These are phyloP conservation scores for Amniculicola lignicola DNA, from an alignment of 495 filamentous ascomycete genomes.

Conservation along the genomic window DNA sequence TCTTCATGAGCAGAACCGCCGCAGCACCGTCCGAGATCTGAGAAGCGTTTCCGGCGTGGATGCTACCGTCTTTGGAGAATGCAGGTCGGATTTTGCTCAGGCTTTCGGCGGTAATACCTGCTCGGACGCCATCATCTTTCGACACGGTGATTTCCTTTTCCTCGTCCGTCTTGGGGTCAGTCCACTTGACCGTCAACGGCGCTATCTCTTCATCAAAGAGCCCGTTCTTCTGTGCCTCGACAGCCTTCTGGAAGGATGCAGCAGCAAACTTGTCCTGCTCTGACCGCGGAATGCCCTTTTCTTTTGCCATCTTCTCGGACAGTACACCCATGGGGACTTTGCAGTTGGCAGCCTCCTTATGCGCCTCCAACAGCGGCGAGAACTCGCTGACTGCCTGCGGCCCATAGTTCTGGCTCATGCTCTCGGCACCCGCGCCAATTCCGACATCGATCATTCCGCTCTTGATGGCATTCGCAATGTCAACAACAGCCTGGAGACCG, in stretches of 20 bases:
- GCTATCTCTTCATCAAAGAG: slow-evolving; percentile 92
- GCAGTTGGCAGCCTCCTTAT: slow-evolving; percentile 86
- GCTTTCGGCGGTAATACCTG: slow-evolving; percentile 80
- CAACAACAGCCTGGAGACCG: slow-evolving; percentile 84
- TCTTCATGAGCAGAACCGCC: slow-evolving; percentile 93
- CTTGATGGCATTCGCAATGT: slow-evolving; percentile 87
- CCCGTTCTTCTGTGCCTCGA: slow-evolving; percentile 78
- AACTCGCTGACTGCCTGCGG: slow-evolving; percentile 90
- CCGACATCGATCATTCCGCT: slow-evolving; percentile 92
- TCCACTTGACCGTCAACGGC: slow-evolving; percentile 75
- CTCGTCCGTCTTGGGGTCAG: slow-evolving; percentile 88
- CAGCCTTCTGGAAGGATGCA: slow-evolving; percentile 81
- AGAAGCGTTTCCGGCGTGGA: slow-evolving; percentile 93
- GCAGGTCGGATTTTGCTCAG: slow-evolving; percentile 86
- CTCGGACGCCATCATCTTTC: slow-evolving; percentile 82
- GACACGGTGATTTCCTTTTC: slow-evolving; percentile 78
- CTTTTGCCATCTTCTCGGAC: slow-evolving; percentile 92
- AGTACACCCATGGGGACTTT: slow-evolving; percentile 97
- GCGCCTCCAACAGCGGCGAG: slow-evolving; percentile 81
- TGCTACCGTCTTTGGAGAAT: slow-evolving; percentile 86
- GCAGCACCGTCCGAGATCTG: slow-evolving; percentile 96
- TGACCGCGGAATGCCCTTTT: slow-evolving; percentile 65
- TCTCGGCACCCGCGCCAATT: slow-evolving; percentile 95
- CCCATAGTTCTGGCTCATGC: slow-evolving; percentile 92
- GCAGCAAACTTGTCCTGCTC: slow-evolving; percentile 89